phyloP scores from a whole-genome alignment of 108 stramenopile species.

The Aurantiochytrium sp. region DNA sequence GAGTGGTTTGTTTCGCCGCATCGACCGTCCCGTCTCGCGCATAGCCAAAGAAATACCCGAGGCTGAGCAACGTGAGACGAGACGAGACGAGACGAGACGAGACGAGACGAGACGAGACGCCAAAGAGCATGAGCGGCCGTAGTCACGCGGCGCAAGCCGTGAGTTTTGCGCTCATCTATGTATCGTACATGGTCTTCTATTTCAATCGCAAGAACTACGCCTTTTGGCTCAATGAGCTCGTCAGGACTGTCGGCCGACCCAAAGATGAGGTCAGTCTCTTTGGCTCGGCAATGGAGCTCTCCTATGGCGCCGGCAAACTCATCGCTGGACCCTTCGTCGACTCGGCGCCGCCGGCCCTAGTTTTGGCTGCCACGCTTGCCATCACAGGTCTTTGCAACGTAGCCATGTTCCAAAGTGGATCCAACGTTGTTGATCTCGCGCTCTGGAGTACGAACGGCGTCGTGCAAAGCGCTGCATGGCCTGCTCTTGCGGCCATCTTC shows the following conservation, averaged over 20 bases:
- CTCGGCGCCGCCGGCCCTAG: not conserved
- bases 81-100: too few relatives aligned
- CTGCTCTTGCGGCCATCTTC: not conserved
- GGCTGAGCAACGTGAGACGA: too few relatives aligned
- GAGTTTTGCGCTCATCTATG: not conserved
- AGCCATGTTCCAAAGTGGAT: not conserved
- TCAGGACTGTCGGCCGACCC: not conserved
- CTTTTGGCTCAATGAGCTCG: conserved; percentile 3
- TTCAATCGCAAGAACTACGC: conserved; percentile 6
- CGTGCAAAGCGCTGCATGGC: not conserved
- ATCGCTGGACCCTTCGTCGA: not conserved
- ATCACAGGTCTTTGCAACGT: not conserved
- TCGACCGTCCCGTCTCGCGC: too few relatives aligned
- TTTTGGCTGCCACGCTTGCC: not conserved
- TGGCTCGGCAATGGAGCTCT: not conserved
- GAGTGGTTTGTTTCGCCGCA: too few relatives aligned
- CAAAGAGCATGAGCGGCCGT: too few relatives aligned
- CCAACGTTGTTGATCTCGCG: not conserved
- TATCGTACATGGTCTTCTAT: conserved; percentile 14
- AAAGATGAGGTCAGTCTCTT: not conserved
- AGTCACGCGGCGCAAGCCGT: not conserved
- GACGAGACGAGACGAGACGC: too few relatives aligned
- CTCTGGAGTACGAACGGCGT: not conserved
- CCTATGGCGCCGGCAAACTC: conserved; percentile 1
- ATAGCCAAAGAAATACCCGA: too few relatives aligned